These are phyloP conservation scores for Capsella rubella DNA, from an alignment of 441 rosid species.

Conservation along the genomic window DNA sequence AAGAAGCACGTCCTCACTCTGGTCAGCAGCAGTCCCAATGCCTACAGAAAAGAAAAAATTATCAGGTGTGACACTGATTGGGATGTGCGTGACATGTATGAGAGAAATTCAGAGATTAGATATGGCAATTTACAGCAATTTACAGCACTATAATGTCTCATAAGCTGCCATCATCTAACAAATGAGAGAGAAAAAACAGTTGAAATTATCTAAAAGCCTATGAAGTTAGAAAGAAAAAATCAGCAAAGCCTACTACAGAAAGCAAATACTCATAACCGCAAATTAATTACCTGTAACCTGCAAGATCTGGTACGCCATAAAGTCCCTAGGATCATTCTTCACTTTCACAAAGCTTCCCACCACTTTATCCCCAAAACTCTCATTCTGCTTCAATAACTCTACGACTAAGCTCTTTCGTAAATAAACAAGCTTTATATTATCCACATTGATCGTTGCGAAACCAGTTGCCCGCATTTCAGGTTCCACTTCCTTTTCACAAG, in stretches of 20 bases:
- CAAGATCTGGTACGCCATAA: conserved; percentile 48
- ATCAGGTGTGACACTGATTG: not conserved
- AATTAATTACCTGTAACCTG: conserved; percentile 60
- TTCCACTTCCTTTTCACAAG: conserved; percentile 20
- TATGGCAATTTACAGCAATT: not conserved
- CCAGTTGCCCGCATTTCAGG: conserved; percentile 40
- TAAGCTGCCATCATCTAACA: conserved; percentile 1
- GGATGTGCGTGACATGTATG: not conserved
- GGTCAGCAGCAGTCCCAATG: conserved; percentile 25
- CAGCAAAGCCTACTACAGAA: conserved; percentile 5
- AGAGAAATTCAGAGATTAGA: not conserved
- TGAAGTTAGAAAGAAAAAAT: not conserved
- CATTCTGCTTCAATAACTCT: conserved; percentile 37
- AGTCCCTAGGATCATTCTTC: conserved; percentile 51
- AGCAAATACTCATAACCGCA: not conserved
- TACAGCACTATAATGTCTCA: not conserved
- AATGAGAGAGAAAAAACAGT: not conserved
- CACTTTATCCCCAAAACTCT: conserved; percentile 54
- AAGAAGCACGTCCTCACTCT: conserved; percentile 4
- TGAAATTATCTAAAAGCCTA: not conserved
- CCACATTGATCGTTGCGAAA: conserved; percentile 34
- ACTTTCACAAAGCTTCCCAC: conserved; percentile 75
- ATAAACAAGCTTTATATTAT: conserved; percentile 44
- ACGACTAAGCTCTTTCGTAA: conserved; percentile 41
- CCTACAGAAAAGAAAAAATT: conserved; percentile 16